Base-by-base conservation (phyloP, 2,329 filamentous ascomycete genomes). In the Cladosporium sphaerospermum region DNA sequence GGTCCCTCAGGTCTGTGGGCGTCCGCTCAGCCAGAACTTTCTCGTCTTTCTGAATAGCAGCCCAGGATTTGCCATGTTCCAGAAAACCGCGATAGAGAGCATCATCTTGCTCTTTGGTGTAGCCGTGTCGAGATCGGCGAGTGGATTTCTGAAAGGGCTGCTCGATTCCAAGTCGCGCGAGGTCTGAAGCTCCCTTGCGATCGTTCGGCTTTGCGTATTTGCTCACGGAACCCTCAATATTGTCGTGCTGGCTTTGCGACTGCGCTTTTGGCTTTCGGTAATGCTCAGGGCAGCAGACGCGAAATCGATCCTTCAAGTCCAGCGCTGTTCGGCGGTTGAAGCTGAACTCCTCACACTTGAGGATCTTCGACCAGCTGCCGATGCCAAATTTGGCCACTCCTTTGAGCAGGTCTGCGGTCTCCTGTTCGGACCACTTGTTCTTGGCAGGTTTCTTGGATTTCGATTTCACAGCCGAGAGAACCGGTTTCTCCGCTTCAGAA, bases 291-390 rank as follows among this genome's bases (percentile, higher is more conserved):
- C 61, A 61, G 36, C 60, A 64, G 2, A 61, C 57, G 9, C 61
- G 61, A 51, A 72, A 78, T 63, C 79, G 72, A 62, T 85, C 82
- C 67, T 85, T 85, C 45, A 85, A 64, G 59, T 85, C 82, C 19
- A 82, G 75, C 9, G 81, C 76, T n/a, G 76, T 82, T 28, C 82
- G 73, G 9, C 75, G 72, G 55, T 80, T 73, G 62, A 85, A 85
- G 3, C 69, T 70, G 54, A 80, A 78, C 33, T 82, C 78, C 13
- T 76, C 65, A 57, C 79, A 77, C 3, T 78, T 71, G 23, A 84
- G 64, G 14, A 85, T 84, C 57, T 77, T 77, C 53, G 81, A 84
- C 82, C 82, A 85, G 57, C 76, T 82, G 3, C 82, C 82, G 55
- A 84, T 79, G 1, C 82, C 82, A 60, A 80, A 83, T 56, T 75